Percentiles rank a stretch among this genome's conserved stretches.
Conservation (phyloP, 129 eudicot species). For the carrot (Daucus carota) region DH1_v3.0 NC_030389.2:30197501-30198000, state of each 20-base stretch:
- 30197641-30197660: background rate
- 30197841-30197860: background rate
- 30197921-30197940: too few relatives aligned
- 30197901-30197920: background rate
- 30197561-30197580: constrained; percentile 65
- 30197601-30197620: background rate
- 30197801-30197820: background rate
- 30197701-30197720: constrained; percentile 45
- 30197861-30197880: background rate
- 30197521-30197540: constrained; percentile 45
- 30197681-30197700: constrained; percentile 66
- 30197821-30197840: background rate
- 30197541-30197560: constrained; percentile 56
- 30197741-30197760: constrained; percentile 22
- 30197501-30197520: constrained; percentile 45
- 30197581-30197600: constrained; percentile 1
- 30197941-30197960: too few relatives aligned
- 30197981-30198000: too few relatives aligned
- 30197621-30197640: background rate
- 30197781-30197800: background rate
- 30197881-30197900: too few relatives aligned
- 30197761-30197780: background rate
- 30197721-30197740: constrained; percentile 45
- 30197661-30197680: constrained; percentile 18
- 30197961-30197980: too few relatives aligned